Evolutionary conservation across 805 yeast genomes (phyloP).

Genomic region (Ogataea trehaloabstinens): DNA sequence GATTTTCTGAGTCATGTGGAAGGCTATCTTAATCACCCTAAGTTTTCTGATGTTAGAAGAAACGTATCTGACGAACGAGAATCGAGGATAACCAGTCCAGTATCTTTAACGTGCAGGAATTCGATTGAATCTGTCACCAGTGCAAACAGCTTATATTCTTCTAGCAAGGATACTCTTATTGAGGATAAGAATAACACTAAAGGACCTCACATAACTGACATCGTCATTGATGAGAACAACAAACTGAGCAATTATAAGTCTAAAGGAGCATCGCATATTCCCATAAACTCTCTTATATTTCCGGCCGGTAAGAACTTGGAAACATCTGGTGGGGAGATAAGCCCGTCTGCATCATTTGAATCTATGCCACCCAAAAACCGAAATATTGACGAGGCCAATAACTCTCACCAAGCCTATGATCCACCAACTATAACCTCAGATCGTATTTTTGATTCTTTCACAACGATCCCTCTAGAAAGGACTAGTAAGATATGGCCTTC

Average conservation of each 20-base stretch:
- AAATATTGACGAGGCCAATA: not conserved
- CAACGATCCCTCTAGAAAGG: slow-evolving; percentile 5
- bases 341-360: not conserved
- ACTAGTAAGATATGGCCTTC: not conserved
- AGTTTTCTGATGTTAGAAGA: slow-evolving; percentile 4
- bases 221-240: not conserved
- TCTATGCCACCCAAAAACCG: not conserved
- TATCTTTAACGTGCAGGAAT: not conserved
- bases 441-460: slow-evolving; percentile 5
- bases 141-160: not conserved
- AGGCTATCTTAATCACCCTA: slow-evolving; percentile 1
- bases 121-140: not conserved
- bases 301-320: not conserved
- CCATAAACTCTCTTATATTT: slow-evolving; percentile 7
- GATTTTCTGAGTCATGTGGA: slow-evolving; percentile 2
- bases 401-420: slow-evolving; percentile 2
- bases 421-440: slow-evolving; percentile 7
- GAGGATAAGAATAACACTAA: not conserved
- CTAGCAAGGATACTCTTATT: not conserved
- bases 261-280: slow-evolving; percentile 4
- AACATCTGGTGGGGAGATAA: not conserved
- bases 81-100: not conserved
- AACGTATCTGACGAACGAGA: not conserved
- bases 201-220: not conserved
- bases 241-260: not conserved